Evolutionary conservation across 2,329 filamentous ascomycete species (phyloP).

Genomic region (Sarocladiaceae sp.): DNA sequence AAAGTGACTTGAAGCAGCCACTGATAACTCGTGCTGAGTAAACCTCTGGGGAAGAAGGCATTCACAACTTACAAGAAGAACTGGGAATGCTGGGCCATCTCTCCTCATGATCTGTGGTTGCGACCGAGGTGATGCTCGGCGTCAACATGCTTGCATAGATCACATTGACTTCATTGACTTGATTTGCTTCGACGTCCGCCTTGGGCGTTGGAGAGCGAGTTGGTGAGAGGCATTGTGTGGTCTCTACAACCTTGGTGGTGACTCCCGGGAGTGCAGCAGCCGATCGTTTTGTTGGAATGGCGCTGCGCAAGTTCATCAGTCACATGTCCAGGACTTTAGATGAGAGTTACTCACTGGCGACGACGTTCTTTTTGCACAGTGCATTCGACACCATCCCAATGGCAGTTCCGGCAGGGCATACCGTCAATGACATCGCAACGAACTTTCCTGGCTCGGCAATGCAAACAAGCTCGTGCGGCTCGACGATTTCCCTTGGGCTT

Average conservation of each 20-base stretch:
- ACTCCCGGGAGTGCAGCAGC: no score
- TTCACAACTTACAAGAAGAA: background rate
- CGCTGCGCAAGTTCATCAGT: background rate
- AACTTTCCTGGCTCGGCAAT: background rate
- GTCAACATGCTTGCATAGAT: background rate
- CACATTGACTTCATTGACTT: background rate
- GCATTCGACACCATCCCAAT: constrained; percentile 6
- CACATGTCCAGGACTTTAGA: background rate
- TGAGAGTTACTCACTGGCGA: constrained; percentile 1
- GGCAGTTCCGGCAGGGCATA: constrained; percentile 2
- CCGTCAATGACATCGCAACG: constrained; percentile 3
- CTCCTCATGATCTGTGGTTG: background rate
- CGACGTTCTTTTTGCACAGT: background rate
- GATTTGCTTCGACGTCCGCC: background rate
- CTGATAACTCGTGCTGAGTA: no score
- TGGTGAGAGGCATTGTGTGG: background rate
- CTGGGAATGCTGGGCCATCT: background rate
- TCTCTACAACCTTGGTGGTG: no score
- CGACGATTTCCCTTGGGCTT: background rate
- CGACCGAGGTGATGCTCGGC: background rate
- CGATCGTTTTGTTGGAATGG: background rate
- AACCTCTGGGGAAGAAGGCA: background rate
- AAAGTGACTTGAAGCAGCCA: no score
- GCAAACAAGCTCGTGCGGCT: constrained; percentile 1
- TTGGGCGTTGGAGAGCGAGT: background rate